Evolutionary conservation across 2,329 filamentous ascomycete genomes (phyloP).

Genomic region (Bretziella fagacearum): DNA sequence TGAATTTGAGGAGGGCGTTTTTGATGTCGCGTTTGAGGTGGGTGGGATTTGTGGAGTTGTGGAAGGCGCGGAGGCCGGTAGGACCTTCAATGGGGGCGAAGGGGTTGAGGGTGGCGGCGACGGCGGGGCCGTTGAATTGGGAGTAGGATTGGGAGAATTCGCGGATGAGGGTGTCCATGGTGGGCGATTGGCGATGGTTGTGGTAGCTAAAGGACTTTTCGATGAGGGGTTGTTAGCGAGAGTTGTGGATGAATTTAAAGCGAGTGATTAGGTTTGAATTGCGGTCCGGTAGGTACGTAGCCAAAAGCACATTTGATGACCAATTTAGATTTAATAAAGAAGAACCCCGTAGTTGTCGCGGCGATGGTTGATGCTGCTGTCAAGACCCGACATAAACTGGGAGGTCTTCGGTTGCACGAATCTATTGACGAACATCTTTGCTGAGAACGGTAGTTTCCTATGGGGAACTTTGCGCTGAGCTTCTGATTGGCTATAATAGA

Average conservation of each 20-base stretch:
- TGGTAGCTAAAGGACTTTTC: too few species aligned
- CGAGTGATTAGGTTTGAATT: neutral
- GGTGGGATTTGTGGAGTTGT: conserved; percentile 50
- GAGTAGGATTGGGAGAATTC: conserved; percentile 56
- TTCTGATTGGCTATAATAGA: conserved; percentile 4
- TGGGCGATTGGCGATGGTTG: neutral
- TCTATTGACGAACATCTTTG: too few species aligned
- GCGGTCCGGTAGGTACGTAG: too few species aligned
- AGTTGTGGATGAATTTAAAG: too few species aligned
- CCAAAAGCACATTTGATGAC: too few species aligned
- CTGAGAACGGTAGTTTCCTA: too few species aligned
- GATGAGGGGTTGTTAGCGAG: too few species aligned
- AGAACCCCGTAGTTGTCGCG: neutral
- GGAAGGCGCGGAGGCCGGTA: conserved; percentile 51
- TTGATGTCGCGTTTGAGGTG: conserved; percentile 53
- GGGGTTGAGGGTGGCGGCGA: conserved; percentile 62
- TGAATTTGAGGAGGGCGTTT: conserved; percentile 50
- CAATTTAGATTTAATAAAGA: neutral
- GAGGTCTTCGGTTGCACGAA: neutral
- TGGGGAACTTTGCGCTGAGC: conserved; percentile 6
- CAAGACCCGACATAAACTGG: too few species aligned
- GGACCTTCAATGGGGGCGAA: conserved; percentile 44
- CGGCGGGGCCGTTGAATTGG: conserved; percentile 47
- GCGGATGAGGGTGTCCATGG: conserved; percentile 52
- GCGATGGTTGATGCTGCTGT: neutral